These are phyloP conservation scores for Aspergillus tubingensis DNA, from an alignment of 2,329 filamentous ascomycete species.

Conservation along the genomic window DNA sequence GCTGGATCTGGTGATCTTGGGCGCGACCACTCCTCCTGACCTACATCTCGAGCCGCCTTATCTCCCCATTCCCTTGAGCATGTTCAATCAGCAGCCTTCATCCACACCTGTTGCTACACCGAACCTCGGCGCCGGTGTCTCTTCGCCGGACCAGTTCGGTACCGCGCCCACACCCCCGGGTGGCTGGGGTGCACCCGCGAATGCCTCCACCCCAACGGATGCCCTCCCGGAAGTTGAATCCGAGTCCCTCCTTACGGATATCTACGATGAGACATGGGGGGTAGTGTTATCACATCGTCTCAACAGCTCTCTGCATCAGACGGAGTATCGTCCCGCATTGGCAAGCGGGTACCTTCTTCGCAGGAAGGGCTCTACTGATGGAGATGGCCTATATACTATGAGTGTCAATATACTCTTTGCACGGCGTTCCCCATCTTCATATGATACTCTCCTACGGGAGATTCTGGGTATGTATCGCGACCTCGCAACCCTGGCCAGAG, in stretches of 20 bases:
- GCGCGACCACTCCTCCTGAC: conserved; percentile 38
- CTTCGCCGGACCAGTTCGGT: conserved; percentile 47
- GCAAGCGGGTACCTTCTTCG: conserved; percentile 52
- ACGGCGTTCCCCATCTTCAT: conserved; percentile 29
- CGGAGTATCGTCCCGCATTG: conserved; percentile 45
- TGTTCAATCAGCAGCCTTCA: conserved; percentile 35
- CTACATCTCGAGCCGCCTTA: conserved; percentile 36
- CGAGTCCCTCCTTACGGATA: conserved; percentile 59
- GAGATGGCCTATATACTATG: conserved; percentile 45
- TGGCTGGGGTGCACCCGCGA: conserved; percentile 37
- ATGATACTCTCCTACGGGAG: conserved; percentile 44
- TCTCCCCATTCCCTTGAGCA: conserved; percentile 34
- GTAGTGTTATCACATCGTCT: conserved; percentile 56
- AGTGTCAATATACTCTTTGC: conserved; percentile 46
- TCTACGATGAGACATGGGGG: conserved; percentile 62
- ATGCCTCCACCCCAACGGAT: conserved; percentile 38
- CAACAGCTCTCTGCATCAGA: conserved; percentile 44
- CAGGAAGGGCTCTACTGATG: conserved; percentile 43
- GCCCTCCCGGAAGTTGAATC: conserved; percentile 49
- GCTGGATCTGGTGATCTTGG: conserved; percentile 41
- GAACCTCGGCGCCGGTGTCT: conserved; percentile 34
- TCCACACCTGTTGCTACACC: conserved; percentile 45
- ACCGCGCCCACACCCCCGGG: conserved; percentile 41
- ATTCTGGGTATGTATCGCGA: conserved; percentile 49
- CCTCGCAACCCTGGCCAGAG: conserved; percentile 45